phyloP scores from a whole-genome alignment of 768 basidiomycete species.

The Boletus subcaerulescens region DNA sequence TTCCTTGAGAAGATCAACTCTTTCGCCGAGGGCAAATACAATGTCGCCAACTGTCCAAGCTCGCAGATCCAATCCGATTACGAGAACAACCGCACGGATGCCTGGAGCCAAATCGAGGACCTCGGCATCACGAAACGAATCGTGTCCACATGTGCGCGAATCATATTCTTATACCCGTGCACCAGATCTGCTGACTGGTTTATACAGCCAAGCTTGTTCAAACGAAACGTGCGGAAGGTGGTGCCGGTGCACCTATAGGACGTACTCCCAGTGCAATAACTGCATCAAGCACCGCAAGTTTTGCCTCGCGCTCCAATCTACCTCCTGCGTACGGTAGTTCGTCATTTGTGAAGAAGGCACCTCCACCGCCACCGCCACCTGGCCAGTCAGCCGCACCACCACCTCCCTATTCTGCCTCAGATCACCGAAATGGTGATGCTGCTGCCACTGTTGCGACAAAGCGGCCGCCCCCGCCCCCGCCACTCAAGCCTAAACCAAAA shows the following conservation, averaged over 20 bases:
- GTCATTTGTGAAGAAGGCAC: slow-evolving; percentile 42
- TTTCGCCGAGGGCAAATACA: slow-evolving; percentile 80
- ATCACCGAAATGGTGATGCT: slow-evolving; percentile 21
- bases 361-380: slow-evolving; percentile 35
- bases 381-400: slow-evolving; percentile 41
- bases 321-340: slow-evolving; percentile 19
- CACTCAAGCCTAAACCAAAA: slow-evolving; percentile 86
- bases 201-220: slow-evolving; percentile 66
- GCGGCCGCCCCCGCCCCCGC: slow-evolving; percentile 89
- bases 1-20: slow-evolving; percentile 91
- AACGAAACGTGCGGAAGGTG: slow-evolving; percentile 38
- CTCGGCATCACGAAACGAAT: slow-evolving; percentile 82
- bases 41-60: slow-evolving; percentile 59
- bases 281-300: slow-evolving; percentile 27
- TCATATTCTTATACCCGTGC: neutral
- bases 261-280: slow-evolving; percentile 26
- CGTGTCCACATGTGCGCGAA: slow-evolving; percentile 73
- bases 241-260: slow-evolving; percentile 36
- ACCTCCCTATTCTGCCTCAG: slow-evolving; percentile 31
- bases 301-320: slow-evolving; percentile 26
- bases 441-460: slow-evolving; percentile 47
- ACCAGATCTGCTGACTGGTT: slow-evolving; percentile 6
- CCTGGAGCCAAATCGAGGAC: slow-evolving; percentile 73
- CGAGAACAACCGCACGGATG: slow-evolving; percentile 79
- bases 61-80: slow-evolving; percentile 76